These are phyloP conservation scores for Saussurea involucrata DNA, from an alignment of 129 eudicot species.

Conservation along the genomic window DNA sequence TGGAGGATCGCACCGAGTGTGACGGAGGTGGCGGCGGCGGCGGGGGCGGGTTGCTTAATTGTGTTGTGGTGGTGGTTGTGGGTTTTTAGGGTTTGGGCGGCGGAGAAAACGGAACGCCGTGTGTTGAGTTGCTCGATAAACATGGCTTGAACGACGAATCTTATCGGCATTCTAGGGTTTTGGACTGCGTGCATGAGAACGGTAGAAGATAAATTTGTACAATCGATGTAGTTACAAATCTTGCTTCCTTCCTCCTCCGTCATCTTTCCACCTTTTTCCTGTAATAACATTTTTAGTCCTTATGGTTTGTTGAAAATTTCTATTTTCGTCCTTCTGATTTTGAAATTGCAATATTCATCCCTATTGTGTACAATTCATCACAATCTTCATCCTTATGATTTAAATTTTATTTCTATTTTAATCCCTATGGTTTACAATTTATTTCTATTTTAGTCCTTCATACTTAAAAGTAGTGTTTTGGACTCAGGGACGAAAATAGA, in stretches of 20 bases:
- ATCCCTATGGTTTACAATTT: too few relatives aligned
- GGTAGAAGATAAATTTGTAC: slow-evolving; percentile 62
- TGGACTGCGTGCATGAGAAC: slow-evolving; percentile 84
- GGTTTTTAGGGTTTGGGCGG: slow-evolving; percentile 30
- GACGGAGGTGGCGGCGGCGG: slow-evolving; percentile 16
- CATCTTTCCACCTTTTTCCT: slow-evolving; percentile 49
- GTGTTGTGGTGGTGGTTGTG: slow-evolving; percentile 10
- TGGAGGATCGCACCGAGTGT: slow-evolving; percentile 79
- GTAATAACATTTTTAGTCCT: too few relatives aligned
- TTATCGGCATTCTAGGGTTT: slow-evolving; percentile 72
- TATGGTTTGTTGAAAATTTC: not conserved
- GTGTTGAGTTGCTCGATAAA: slow-evolving; percentile 88
- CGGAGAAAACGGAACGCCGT: slow-evolving; percentile 65
- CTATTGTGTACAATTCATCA: too few relatives aligned
- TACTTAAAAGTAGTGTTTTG: too few relatives aligned
- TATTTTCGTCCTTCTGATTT: too few relatives aligned
- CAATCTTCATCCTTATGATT: too few relatives aligned
- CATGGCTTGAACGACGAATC: slow-evolving; percentile 94
- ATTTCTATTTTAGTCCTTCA: too few relatives aligned
- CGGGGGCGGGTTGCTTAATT: slow-evolving; percentile 5
- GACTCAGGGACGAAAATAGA: too few relatives aligned
- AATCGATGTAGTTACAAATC: slow-evolving; percentile 76
- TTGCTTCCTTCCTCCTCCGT: slow-evolving; percentile 57
- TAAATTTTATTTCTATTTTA: too few relatives aligned
- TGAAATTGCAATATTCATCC: too few relatives aligned